Percentiles rank a stretch among this genome's conserved stretches.
Conservation (phyloP, 306 rosid species). For the Lathyrus aphaca region DNA sequence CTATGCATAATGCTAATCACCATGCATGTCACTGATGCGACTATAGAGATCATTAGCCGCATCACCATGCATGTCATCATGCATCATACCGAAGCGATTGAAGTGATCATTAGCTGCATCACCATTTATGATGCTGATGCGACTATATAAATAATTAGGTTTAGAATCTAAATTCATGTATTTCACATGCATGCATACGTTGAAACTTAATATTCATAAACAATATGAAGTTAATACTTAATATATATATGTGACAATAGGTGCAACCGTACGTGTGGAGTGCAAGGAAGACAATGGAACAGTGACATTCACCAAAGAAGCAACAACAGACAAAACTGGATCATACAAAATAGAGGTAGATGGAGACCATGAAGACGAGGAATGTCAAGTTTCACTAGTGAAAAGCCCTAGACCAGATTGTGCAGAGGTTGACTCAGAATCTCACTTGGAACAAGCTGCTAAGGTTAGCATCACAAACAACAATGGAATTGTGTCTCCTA, state of each 20-base stretch:
- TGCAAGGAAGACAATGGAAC: conserved; percentile 52
- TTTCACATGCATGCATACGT: not conserved
- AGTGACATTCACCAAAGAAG: conserved; percentile 50
- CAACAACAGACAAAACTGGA: conserved; percentile 48
- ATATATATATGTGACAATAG: conserved; percentile 32
- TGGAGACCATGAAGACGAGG: conserved; percentile 78
- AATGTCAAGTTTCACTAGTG: conserved; percentile 51
- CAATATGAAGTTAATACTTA: not conserved
- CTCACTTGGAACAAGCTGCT: conserved; percentile 44
- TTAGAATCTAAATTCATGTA: not conserved
- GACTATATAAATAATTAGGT: no score
- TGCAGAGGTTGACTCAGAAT: conserved; percentile 34
- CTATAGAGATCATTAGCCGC: not conserved
- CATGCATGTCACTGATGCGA: no score
- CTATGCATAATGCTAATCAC: no score
- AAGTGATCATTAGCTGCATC: not conserved
- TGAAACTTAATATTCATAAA: no score
- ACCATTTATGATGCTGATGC: not conserved
- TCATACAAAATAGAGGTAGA: conserved; percentile 51
- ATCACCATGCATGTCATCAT: no score
- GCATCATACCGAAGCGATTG: not conserved
- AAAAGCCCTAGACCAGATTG: conserved; percentile 57
- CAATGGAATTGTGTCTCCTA: conserved; percentile 54
- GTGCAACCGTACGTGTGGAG: conserved; percentile 57
- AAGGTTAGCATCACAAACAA: conserved; percentile 61